phyloP scores from a whole-genome alignment of 2,329 filamentous ascomycete species.

The Xylogone sp. region DNA sequence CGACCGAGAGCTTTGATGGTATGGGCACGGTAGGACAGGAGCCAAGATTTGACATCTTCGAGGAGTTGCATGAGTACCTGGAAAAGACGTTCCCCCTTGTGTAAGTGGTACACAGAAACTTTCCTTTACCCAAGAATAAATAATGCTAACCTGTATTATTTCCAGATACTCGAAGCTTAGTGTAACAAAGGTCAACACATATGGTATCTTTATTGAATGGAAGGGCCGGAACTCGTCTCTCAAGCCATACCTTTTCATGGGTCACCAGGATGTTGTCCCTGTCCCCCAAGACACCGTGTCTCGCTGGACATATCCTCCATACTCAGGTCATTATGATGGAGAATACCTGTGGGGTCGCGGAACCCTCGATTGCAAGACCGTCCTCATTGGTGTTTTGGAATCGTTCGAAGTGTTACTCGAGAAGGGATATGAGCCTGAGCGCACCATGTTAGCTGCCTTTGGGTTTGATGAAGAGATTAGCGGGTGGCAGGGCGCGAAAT shows the following conservation, averaged over 20 bases:
- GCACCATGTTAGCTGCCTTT: slow-evolving; percentile 57
- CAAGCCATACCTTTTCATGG: slow-evolving; percentile 51
- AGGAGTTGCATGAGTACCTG: slow-evolving; percentile 45
- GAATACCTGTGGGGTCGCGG: slow-evolving; percentile 52
- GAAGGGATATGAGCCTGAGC: slow-evolving; percentile 46
- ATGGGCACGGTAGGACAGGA: slow-evolving; percentile 51
- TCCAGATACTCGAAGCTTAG: slow-evolving; percentile 13
- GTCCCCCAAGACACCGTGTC: slow-evolving; percentile 34
- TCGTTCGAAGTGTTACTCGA: slow-evolving; percentile 49
- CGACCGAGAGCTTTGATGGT: slow-evolving; percentile 53
- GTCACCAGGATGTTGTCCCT: slow-evolving; percentile 54
- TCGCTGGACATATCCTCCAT: slow-evolving; percentile 52
- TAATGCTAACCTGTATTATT: neutral
- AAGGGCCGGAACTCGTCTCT: slow-evolving; percentile 47
- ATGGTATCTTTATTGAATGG: slow-evolving; percentile 59
- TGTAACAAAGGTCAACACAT: slow-evolving; percentile 49
- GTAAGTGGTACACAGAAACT: slow-evolving; percentile 43
- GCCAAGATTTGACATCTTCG: slow-evolving; percentile 50
- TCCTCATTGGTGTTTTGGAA: slow-evolving; percentile 48
- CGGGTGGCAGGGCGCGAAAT: slow-evolving; percentile 52
- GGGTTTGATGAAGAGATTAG: slow-evolving; percentile 65
- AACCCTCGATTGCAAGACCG: slow-evolving; percentile 52
- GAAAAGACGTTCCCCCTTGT: slow-evolving; percentile 44
- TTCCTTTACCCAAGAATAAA: slow-evolving; percentile 45
- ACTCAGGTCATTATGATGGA: slow-evolving; percentile 48